phyloP scores from a whole-genome alignment of 108 stramenopile genomes.

The Stephanodiscus minutulus region DNA sequence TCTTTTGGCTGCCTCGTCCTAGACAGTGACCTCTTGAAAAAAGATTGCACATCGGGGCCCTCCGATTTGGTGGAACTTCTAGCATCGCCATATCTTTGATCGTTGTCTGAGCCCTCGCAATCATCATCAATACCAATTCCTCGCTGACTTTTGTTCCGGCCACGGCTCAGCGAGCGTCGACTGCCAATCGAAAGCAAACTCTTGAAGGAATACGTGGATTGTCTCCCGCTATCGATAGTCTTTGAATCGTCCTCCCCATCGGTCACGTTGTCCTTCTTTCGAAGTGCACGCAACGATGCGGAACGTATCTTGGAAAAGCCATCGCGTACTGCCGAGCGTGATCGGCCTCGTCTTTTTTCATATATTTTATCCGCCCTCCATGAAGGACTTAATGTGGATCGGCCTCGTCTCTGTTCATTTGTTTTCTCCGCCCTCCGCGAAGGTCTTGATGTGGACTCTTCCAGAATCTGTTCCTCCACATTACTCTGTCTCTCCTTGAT shows the following conservation, averaged over 20 bases:
- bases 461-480: slow-evolving; percentile 17
- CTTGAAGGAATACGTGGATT: slow-evolving; percentile 8
- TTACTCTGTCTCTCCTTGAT: slow-evolving; percentile 36
- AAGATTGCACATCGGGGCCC: not conserved
- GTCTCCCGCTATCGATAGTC: slow-evolving; percentile 26
- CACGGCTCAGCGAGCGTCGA: slow-evolving; percentile 12
- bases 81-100: not conserved
- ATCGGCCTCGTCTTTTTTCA: slow-evolving; percentile 28
- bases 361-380: slow-evolving; percentile 1
- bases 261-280: slow-evolving; percentile 10
- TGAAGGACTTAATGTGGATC: not conserved
- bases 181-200: not conserved
- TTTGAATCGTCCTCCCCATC: not conserved
- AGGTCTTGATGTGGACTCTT: slow-evolving; percentile 18
- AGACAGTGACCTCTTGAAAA: not conserved
- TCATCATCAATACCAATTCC: not conserved
- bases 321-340: slow-evolving; percentile 40
- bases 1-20: not conserved
- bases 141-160: not conserved
- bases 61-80: not conserved
- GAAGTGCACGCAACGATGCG: slow-evolving; percentile 30
- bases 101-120: not conserved
- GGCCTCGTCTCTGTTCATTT: not conserved
- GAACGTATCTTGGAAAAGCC: slow-evolving; percentile 45
- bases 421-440: slow-evolving; percentile 2